Evolutionary conservation across 2,329 filamentous ascomycete genomes (phyloP), one percentile per base, ranked within the genome.

Genomic region (Neodidymelliopsis sp.): DNA sequence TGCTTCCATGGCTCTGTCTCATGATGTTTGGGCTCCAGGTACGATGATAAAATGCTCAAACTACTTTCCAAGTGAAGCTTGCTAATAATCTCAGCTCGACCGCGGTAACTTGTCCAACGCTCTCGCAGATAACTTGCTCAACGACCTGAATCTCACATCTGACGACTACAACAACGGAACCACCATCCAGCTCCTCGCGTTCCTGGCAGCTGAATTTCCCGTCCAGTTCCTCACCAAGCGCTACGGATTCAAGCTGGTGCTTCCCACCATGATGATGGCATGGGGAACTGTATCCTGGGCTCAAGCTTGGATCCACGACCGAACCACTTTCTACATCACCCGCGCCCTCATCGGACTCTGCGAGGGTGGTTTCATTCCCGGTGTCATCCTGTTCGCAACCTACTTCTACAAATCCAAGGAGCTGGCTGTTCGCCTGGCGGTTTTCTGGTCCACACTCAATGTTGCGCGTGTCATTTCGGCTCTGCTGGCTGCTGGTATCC

Each of bases 381-480:
- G 84, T 46, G 81, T 83, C 13, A 80, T 88, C 12, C 73, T 88
- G 0, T 90, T 86, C 71, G 76, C 90, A 4, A 86, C 84, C 1
- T 91, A 91, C 70, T 91, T 87, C 70, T 91, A 90, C 75, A 91
- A 83, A 42, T 82, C 82, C 2, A 79, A 80, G 35, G 88, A 91
- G 67, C 76, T 91, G 0, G 85, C 87, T 0, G 79, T 83, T 3
- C 81, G 88, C 1, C 75, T 91, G 16, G 82, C 83, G 56, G 82
- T 79, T 53, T 90, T 91, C 74, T 91, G 88, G 88, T 84, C 83
- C 0, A 80, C 86, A 0, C 81, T 87, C 7, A 81, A 81, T 44
- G 72, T 77, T 0, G 79, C 80, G 1, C 77, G 79, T 31, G 81
- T 85, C 25, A 64, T 79, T 10, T 77, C 81, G 2, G 80, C 82